A percentile compares a stretch with the other conserved stretches of the same genome.
Evolutionary conservation across 768 basidiomycete genomes (phyloP).

Genomic region (Hericium alpestre): DNA sequence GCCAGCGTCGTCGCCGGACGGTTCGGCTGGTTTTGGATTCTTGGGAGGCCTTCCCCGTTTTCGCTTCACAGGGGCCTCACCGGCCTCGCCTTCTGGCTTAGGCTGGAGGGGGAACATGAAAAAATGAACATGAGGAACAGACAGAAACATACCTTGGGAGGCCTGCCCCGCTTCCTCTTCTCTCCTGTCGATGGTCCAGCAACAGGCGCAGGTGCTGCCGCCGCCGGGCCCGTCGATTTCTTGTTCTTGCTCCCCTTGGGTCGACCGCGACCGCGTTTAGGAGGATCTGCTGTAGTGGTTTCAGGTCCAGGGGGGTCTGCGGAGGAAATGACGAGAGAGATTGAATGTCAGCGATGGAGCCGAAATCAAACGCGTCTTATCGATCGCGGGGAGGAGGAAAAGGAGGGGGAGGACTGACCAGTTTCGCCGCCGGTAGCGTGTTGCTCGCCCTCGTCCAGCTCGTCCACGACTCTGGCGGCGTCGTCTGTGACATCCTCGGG

Average conservation of each 20-base stretch:
- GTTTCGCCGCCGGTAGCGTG: conserved; percentile 23
- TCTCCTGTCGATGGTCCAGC: conserved; percentile 19
- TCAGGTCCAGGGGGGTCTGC: conserved; percentile 25
- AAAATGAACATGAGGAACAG: not conserved
- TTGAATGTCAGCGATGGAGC: conserved; percentile 9
- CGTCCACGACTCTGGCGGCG: conserved; percentile 42
- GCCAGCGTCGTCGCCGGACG: conserved; percentile 27
- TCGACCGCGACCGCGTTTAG: conserved; percentile 77
- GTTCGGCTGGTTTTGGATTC: conserved; percentile 36
- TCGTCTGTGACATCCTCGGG: conserved; percentile 41
- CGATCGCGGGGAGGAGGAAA: conserved; percentile 8
- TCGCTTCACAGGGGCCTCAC: conserved; percentile 37
- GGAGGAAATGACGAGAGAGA: conserved; percentile 21
- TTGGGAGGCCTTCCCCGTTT: conserved; percentile 72
- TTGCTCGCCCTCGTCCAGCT: conserved; percentile 42
- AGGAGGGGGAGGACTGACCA: conserved; percentile 14
- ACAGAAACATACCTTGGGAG: conserved; percentile 34
- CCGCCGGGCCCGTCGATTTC: conserved; percentile 29
- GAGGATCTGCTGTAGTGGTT: conserved; percentile 27
- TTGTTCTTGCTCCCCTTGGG: conserved; percentile 84
- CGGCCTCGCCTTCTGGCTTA: conserved; percentile 34
- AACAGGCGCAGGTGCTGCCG: conserved; percentile 18
- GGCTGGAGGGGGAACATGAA: conserved; percentile 5
- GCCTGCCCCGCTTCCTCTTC: conserved; percentile 41
- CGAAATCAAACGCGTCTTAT: conserved; percentile 15